Conservation (phyloP, 1,284 basidiomycete species). For the Serendipita sp. region DNA sequence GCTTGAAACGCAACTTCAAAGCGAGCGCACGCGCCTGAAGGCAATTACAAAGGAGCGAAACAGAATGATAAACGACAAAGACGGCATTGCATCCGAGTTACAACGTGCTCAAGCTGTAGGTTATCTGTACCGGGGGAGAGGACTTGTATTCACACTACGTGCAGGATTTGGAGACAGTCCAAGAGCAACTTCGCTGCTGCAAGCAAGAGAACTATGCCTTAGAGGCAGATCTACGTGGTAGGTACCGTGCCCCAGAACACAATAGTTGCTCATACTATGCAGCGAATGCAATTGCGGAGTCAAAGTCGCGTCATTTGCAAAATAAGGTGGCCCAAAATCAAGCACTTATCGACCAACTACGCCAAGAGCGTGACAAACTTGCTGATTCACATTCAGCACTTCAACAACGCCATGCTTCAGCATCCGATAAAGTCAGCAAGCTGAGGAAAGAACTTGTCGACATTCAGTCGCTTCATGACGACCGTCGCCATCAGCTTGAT, state of each 20-base stretch:
- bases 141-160: neutral
- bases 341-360: conserved; percentile 51
- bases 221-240: conserved; percentile 53
- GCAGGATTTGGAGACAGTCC: conserved; percentile 64
- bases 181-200: conserved; percentile 44
- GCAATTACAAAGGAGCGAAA: conserved; percentile 47
- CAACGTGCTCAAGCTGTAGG: conserved; percentile 53
- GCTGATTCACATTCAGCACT: conserved; percentile 53
- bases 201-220: conserved; percentile 57
- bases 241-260: conserved; percentile 13
- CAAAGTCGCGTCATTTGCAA: conserved; percentile 52
- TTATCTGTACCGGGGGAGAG: neutral
- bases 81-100: conserved; percentile 44
- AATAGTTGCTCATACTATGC: conserved; percentile 11
- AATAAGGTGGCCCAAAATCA: conserved; percentile 46
- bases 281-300: conserved; percentile 50
- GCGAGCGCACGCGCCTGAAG: conserved; percentile 50
- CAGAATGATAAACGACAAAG: conserved; percentile 44
- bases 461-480: conserved; percentile 54
- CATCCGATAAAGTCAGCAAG: conserved; percentile 48
- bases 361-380: conserved; percentile 56
- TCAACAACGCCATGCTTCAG: conserved; percentile 46
- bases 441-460: conserved; percentile 44
- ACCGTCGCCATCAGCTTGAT: conserved; percentile 56
- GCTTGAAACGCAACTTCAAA: conserved; percentile 50